Percentiles rank a stretch among this genome's conserved stretches.
Conservation (phyloP, 139 green algal genomes). For the Chlorella sp. region DNA sequence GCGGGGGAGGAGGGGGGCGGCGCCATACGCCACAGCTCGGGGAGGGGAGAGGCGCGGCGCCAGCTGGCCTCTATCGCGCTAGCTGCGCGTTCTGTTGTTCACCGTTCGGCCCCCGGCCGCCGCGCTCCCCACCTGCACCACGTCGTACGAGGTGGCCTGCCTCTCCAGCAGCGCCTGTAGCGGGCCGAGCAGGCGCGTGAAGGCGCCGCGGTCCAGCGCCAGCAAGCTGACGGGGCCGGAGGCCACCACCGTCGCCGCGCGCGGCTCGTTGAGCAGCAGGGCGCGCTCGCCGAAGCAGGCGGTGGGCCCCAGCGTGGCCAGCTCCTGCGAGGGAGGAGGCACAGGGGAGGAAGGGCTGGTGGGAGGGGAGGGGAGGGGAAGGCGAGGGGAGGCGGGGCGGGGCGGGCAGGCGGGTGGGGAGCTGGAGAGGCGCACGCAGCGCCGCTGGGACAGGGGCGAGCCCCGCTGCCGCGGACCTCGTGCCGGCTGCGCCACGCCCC, state of each 20-base stretch:
- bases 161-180: conserved; percentile 44
- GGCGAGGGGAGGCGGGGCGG: not conserved
- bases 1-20: not conserved
- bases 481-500: not conserved
- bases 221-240: conserved; percentile 56
- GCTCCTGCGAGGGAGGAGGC: conserved; percentile 11
- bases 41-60: no score
- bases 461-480: not conserved
- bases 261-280: conserved; percentile 72
- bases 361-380: not conserved
- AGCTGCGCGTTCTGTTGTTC: no score
- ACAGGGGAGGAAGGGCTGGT: not conserved
- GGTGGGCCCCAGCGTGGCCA: conserved; percentile 30
- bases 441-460: no score
- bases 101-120: no score
- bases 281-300: conserved; percentile 92
- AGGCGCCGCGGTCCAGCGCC: conserved; percentile 58
- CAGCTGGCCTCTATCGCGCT: no score
- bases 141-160: conserved; percentile 35
- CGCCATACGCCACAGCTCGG: no score
- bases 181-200: conserved; percentile 54
- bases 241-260: conserved; percentile 82
- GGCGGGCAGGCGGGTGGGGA: not conserved
- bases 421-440: not conserved
- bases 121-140: no score